phyloP scores from a whole-genome alignment of 2,329 filamentous ascomycete genomes.

The Stagonosporopsis cucurbitacearum region DNA sequence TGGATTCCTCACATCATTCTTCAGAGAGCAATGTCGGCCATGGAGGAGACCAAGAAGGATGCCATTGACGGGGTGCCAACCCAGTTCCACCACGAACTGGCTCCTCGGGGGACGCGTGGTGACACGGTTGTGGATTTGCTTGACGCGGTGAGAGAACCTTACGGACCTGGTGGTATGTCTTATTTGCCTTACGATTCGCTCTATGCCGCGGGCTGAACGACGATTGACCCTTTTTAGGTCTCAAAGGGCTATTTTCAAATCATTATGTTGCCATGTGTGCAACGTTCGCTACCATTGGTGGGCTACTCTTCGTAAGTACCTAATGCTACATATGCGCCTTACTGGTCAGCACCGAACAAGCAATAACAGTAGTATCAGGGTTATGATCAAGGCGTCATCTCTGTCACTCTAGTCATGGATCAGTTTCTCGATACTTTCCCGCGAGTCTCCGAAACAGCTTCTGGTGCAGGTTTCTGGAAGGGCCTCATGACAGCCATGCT shows the following conservation, averaged over 20 bases:
- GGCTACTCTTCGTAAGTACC: conserved; percentile 52
- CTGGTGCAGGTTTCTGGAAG: conserved; percentile 55
- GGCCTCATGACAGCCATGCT: conserved; percentile 62
- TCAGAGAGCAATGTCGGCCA: conserved; percentile 13
- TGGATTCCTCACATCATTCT: not conserved
- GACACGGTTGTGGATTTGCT: not conserved
- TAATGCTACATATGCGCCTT: not conserved
- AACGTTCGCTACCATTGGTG: conserved; percentile 58
- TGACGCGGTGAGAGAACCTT: conserved; percentile 34
- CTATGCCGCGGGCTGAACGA: not conserved
- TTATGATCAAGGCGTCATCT: conserved; percentile 54
- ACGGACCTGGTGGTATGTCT: conserved; percentile 41
- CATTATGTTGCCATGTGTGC: conserved; percentile 60
- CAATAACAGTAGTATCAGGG: not conserved
- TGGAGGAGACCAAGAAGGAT: conserved; percentile 23
- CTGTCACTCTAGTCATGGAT: conserved; percentile 59
- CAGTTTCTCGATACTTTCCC: conserved; percentile 58
- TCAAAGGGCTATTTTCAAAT: conserved; percentile 56
- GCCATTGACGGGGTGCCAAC: conserved; percentile 28
- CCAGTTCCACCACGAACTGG: conserved; percentile 32
- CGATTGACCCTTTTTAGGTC: conserved; percentile 40
- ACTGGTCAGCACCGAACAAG: not conserved
- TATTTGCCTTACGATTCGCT: not conserved
- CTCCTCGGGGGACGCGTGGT: conserved; percentile 20
- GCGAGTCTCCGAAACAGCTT: conserved; percentile 49